Evolutionary conservation across 177 flowering plant genomes (phyloP).

Genomic region (Tripterygium wilfordii): DNA sequence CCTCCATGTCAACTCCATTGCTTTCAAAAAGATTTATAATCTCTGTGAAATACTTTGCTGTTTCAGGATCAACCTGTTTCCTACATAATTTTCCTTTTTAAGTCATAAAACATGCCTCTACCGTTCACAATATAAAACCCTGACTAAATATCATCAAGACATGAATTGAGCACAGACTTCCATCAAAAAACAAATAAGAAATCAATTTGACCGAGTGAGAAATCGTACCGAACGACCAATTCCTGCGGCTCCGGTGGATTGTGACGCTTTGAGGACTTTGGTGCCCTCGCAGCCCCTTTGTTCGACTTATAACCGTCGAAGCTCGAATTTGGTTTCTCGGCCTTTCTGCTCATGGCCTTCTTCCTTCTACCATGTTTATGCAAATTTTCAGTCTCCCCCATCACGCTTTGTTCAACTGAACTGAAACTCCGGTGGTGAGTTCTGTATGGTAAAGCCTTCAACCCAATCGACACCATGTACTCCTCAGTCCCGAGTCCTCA

Average conservation of each 20-base stretch:
- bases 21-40: slow-evolving; percentile 76
- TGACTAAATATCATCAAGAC: background rate
- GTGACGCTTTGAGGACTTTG: slow-evolving; percentile 20
- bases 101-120: slow-evolving; percentile 1
- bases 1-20: slow-evolving; percentile 56
- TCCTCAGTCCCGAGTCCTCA: too few species aligned
- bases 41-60: slow-evolving; percentile 65
- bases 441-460: slow-evolving; percentile 34
- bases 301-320: slow-evolving; percentile 17
- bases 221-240: slow-evolving; percentile 37
- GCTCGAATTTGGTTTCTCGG: slow-evolving; percentile 18
- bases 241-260: slow-evolving; percentile 16
- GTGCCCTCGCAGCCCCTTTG: slow-evolving; percentile 11
- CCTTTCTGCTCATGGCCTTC: slow-evolving; percentile 34
- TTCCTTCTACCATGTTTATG: slow-evolving; percentile 18
- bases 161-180: background rate
- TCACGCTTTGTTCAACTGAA: slow-evolving; percentile 17
- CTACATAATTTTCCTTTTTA: slow-evolving; percentile 29
- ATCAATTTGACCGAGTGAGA: background rate
- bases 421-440: slow-evolving; percentile 10
- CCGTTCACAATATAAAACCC: background rate
- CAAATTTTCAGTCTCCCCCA: slow-evolving; percentile 21
- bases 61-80: slow-evolving; percentile 87
- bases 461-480: slow-evolving; percentile 51
- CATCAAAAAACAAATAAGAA: slow-evolving; percentile 4